phyloP scores from a whole-genome alignment of 345 rosid genomes.

The Combretum micranthum region DNA sequence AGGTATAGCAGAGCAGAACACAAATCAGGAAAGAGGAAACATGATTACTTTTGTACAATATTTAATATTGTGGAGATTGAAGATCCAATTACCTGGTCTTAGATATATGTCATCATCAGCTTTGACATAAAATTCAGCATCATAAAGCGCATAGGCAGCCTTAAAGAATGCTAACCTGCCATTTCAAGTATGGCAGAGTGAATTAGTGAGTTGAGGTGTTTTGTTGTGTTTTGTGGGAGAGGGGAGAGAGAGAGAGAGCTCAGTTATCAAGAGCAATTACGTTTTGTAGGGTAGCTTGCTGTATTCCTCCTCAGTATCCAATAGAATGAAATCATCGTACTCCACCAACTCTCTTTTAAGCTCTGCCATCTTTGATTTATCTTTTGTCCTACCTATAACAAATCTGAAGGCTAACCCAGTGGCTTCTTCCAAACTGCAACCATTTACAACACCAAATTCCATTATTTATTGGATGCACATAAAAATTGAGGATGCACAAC shows the following conservation, averaged over 20 bases:
- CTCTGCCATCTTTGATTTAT: conserved; percentile 49
- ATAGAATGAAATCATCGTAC: conserved; percentile 77
- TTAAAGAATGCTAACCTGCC: conserved; percentile 81
- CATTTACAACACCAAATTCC: too few relatives aligned
- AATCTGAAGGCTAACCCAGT: conserved; percentile 81
- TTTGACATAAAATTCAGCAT: conserved; percentile 84
- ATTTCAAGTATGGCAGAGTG: neutral
- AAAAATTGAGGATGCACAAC: too few relatives aligned
- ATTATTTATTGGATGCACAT: too few relatives aligned
- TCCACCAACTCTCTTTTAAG: conserved; percentile 63
- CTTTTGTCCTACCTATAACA: conserved; percentile 63
- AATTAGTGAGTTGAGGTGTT: neutral
- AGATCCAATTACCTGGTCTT: conserved; percentile 60
- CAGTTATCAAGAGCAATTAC: conserved; percentile 39
- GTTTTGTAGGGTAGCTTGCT: conserved; percentile 98
- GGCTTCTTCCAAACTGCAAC: conserved; percentile 73
- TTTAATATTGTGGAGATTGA: conserved; percentile 4
- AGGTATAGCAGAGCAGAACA: neutral
- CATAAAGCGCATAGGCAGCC: conserved; percentile 78
- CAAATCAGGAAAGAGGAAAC: conserved; percentile 1
- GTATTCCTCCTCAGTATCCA: conserved; percentile 93
- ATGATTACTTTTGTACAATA: neutral
- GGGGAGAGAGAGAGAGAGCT: neutral
- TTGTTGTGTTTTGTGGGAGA: too few relatives aligned
- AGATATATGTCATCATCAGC: conserved; percentile 93